A percentile compares a stretch with the other conserved stretches of the same genome.
These are phyloP conservation scores for Phalaenopsis hybrid DNA, from an alignment of 116 monocot genomes.

Conservation along the genomic window DNA sequence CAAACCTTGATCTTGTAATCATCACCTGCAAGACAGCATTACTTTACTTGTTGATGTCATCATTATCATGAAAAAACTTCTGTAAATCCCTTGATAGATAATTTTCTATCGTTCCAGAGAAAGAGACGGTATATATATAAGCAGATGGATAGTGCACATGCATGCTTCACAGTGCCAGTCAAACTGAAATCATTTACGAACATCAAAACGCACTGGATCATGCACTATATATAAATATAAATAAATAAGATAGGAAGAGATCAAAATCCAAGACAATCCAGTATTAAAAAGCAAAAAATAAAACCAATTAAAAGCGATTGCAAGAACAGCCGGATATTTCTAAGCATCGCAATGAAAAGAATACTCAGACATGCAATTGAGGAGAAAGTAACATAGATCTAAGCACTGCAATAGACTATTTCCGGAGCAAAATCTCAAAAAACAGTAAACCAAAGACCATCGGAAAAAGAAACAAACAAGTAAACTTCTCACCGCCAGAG, in stretches of 20 bases:
- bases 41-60: neutral
- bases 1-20: conserved; percentile 97
- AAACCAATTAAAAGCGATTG: neutral
- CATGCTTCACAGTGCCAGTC: neutral
- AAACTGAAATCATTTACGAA: neutral
- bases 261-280: neutral
- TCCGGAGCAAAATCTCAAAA: conserved; percentile 6
- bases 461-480: neutral
- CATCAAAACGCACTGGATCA: neutral
- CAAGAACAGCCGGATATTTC: too few relatives aligned
- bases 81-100: neutral
- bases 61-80: neutral
- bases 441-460: neutral
- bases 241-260: neutral
- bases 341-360: too few relatives aligned
- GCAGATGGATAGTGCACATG: too few relatives aligned
- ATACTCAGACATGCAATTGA: neutral
- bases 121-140: neutral
- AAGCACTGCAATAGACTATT: neutral
- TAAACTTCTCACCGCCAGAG: conserved; percentile 53
- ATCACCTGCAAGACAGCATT: conserved; percentile 54
- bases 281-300: neutral
- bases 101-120: neutral
- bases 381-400: neutral
- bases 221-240: neutral